phyloP scores from a whole-genome alignment of 495 filamentous ascomycete genomes.

The Penicillium pulvis region DNA sequence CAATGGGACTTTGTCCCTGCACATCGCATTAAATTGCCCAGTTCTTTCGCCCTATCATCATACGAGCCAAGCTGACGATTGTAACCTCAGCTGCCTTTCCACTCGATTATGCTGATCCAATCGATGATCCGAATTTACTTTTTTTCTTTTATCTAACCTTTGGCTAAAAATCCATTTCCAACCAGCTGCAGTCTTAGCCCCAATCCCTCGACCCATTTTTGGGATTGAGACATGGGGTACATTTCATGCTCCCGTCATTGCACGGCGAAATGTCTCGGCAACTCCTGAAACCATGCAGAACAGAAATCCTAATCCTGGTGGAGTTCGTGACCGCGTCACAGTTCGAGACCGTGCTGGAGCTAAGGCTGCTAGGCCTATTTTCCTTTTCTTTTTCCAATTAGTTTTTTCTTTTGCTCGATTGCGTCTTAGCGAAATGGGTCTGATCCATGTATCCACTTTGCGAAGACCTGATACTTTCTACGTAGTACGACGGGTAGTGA shows the following conservation, averaged over 20 bases:
- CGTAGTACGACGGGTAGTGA: not conserved
- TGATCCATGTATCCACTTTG: conserved; percentile 1
- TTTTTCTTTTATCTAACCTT: conserved; percentile 4
- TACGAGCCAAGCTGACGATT: conserved; percentile 3
- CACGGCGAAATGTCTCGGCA: not conserved
- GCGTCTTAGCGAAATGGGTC: conserved; percentile 1
- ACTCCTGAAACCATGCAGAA: conserved; percentile 7
- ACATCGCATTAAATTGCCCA: not conserved
- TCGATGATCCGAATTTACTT: not conserved
- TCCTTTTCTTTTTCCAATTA: not conserved
- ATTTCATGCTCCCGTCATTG: not conserved
- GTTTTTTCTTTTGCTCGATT: not conserved
- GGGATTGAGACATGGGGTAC: conserved; percentile 5
- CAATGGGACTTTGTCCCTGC: not conserved
- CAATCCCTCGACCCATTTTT: not conserved
- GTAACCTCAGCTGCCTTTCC: not conserved
- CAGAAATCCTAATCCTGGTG: not conserved
- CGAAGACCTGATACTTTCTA: not conserved
- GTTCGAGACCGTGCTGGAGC: not conserved
- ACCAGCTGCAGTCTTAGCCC: not conserved
- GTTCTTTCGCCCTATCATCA: not conserved
- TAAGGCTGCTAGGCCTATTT: not conserved
- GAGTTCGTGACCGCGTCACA: conserved; percentile 2
- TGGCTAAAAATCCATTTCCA: not conserved
- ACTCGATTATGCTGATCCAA: not conserved